phyloP scores from a whole-genome alignment of 192 early-diverging fungal genomes.

The Allomyces macrogynus region DNA sequence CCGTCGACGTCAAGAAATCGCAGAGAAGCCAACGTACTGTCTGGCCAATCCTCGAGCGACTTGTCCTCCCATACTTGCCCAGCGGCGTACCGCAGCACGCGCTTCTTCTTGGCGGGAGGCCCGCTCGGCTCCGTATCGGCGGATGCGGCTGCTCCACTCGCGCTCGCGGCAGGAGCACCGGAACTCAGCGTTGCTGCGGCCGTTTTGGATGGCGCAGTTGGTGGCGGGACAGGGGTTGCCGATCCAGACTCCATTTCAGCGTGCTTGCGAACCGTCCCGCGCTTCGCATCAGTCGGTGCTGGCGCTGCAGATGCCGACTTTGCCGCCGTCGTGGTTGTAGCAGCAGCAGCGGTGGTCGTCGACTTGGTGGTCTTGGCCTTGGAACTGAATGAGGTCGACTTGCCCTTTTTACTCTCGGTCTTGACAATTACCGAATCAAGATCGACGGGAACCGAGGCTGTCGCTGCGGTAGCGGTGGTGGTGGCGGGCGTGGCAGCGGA shows the following conservation, averaged over 20 bases:
- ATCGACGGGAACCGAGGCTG: neutral
- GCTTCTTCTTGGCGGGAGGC: slow-evolving; percentile 34
- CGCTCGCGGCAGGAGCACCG: too few species aligned
- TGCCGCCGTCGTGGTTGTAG: neutral
- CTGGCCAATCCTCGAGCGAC: slow-evolving; percentile 67
- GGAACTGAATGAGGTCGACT: neutral
- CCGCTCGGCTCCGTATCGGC: slow-evolving; percentile 12
- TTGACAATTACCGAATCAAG: neutral
- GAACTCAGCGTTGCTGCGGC: too few species aligned
- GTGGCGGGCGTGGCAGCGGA: neutral
- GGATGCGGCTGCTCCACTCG: neutral
- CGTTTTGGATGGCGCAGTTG: too few species aligned
- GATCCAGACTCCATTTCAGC: too few species aligned
- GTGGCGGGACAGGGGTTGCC: too few species aligned
- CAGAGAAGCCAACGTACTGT: slow-evolving; percentile 20
- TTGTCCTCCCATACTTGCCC: slow-evolving; percentile 87
- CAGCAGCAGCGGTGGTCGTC: neutral
- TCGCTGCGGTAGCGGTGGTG: neutral
- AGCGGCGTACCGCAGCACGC: slow-evolving; percentile 58
- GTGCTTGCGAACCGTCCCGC: too few species aligned
- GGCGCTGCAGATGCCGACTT: neutral
- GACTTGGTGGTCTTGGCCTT: neutral
- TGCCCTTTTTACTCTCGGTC: neutral
- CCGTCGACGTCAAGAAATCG: too few species aligned
- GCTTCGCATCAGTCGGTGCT: too few species aligned